A percentile compares a stretch with the other conserved stretches of the same genome.
Evolutionary conservation across 768 basidiomycete species (phyloP).

Genomic region (Tricholoma hemisulphureum): DNA sequence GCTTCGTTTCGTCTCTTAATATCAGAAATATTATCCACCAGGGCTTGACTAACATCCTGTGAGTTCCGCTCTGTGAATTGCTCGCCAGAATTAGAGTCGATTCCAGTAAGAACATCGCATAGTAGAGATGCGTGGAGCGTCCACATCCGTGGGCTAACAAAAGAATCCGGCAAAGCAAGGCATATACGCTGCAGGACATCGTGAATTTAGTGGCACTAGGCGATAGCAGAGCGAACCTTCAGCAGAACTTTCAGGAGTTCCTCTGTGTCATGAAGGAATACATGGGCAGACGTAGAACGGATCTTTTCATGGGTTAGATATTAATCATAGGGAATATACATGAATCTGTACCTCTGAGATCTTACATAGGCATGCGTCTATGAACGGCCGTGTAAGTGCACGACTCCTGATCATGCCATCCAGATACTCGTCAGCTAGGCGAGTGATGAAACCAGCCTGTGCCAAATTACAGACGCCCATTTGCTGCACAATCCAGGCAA

Average conservation of each 20-base stretch:
- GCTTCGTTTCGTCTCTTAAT: conserved; percentile 78
- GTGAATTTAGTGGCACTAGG: conserved; percentile 1
- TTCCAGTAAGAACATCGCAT: conserved; percentile 45
- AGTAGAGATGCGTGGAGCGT: conserved; percentile 47
- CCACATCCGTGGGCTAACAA: conserved; percentile 74
- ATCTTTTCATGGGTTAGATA: conserved; percentile 42
- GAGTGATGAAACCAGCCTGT: conserved; percentile 72
- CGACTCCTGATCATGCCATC: conserved; percentile 65
- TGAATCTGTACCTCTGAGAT: conserved; percentile 54
- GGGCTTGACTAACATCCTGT: conserved; percentile 44
- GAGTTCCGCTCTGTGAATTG: conserved; percentile 38
- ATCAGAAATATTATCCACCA: conserved; percentile 63
- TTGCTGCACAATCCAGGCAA: conserved; percentile 78
- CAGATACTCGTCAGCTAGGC: conserved; percentile 78
- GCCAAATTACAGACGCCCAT: conserved; percentile 77
- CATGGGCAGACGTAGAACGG: conserved; percentile 49
- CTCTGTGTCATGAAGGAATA: conserved; percentile 54
- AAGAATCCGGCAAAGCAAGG: conserved; percentile 69
- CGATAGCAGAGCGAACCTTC: conserved; percentile 43
- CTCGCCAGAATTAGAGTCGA: conserved; percentile 31
- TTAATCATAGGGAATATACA: neutral
- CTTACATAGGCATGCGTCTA: conserved; percentile 68
- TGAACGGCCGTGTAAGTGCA: conserved; percentile 66
- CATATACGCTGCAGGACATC: conserved; percentile 55
- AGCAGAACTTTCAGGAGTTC: conserved; percentile 53